Evolutionary conservation across 2,329 filamentous ascomycete genomes (phyloP), one percentile per base, ranked within the genome.

Genomic region (Fusarium sp.): DNA sequence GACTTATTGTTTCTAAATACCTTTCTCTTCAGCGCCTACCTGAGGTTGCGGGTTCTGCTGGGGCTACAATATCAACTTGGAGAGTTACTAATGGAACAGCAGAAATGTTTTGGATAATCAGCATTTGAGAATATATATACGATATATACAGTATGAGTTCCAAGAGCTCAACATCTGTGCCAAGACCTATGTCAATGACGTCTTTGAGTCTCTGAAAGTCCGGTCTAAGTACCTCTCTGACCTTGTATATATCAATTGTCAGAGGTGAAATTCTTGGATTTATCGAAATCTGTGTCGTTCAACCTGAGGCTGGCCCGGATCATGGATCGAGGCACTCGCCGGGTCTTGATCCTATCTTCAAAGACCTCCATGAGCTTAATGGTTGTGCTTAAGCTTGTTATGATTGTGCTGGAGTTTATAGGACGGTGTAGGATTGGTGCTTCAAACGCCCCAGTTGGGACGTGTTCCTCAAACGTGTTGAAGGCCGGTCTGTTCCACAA

Each of bases 311-410:
- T 42, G 7, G 41, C 41, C 8, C 9, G 13, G 5, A 42, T 9
- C 31, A 37, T 37, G 2, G 18, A 37, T 6, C 34, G 34, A 37
- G 9, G 9, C 9, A 37, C 34, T 11, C 34, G 16, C 3, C 34
- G 34, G 18, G 9, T 37, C 34, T 37, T 37, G 18, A 37, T 37
- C 1, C 5, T 5, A 6, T 11, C 18, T 3, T 11, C 8, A 4
- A 4, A 37, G 34, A n/a, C 9, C 34, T 37, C 34, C 9, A 37
- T 4, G 0, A 37, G 34, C 9, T 37, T 18, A 0, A 37, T 18
- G 3, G 4, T 3, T 18, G 16, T 37, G 9, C 5, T n/a, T 37
- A 18, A 9, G 3, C 16, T 0, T n/a, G 0, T 6, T 2, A n/a
- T 7, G 2, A 3, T 37, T 7, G 18, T 2, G 0, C 1, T 6